Percentiles rank a stretch among this genome's conserved stretches.
Conservation (phyloP, 2,329 filamentous ascomycete genomes). For the Diaporthe sp. region DNA sequence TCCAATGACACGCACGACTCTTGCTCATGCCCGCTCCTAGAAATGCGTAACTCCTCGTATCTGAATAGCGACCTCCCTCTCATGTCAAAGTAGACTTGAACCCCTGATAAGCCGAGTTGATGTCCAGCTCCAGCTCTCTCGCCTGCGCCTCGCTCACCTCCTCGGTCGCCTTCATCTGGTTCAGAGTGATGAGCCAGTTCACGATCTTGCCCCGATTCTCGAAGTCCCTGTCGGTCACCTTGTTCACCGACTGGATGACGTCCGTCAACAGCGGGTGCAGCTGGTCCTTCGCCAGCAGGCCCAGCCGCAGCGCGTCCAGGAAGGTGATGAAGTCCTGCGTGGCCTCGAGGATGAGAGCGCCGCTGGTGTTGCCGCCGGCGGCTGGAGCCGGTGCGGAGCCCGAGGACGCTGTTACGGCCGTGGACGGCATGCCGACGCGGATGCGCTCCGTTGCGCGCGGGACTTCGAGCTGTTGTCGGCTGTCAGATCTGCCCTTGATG, state of each 20-base stretch:
- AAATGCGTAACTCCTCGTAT: background rate
- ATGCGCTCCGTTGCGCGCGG: constrained; percentile 94
- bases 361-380: constrained; percentile 63
- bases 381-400: constrained; percentile 59
- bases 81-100: constrained; percentile 85
- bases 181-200: constrained; percentile 96
- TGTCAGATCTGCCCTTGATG: background rate
- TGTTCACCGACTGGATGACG: constrained; percentile 97
- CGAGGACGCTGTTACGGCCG: constrained; percentile 72
- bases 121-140: constrained; percentile 90
- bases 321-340: constrained; percentile 99
- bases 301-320: constrained; percentile 92
- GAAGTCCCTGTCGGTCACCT: constrained; percentile 95
- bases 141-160: constrained; percentile 90
- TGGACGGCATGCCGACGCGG: constrained; percentile 92
- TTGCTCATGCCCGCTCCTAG: constrained; percentile 2
- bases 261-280: constrained; percentile 95
- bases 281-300: constrained; percentile 93
- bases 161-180: constrained; percentile 97
- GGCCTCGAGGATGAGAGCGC: constrained; percentile 84
- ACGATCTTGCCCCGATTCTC: constrained; percentile 97
- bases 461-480: constrained; percentile 83
- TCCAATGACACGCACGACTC: too few species aligned
- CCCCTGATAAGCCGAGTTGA: constrained; percentile 93
- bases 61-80: constrained; percentile 33